Evolutionary conservation across 495 filamentous ascomycete species (phyloP), one percentile per base, ranked within the genome.

Genomic region (Aspergillus kassunensis): DNA sequence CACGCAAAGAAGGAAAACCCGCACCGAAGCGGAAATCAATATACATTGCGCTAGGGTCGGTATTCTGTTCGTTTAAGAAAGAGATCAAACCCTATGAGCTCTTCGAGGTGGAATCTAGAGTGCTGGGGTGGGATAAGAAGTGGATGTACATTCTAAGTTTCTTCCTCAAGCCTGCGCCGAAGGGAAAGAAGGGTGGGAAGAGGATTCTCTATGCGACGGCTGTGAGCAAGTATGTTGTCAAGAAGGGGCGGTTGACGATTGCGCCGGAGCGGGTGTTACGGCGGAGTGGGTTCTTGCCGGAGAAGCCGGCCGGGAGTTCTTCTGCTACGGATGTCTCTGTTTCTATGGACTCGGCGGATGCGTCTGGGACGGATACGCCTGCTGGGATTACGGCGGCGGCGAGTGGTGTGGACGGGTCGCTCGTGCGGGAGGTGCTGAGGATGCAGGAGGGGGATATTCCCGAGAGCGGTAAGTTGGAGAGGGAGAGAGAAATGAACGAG

Each of bases 211-310:
- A 86, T 54, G 91, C 91, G 1, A 86, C 83, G 3, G 86, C 81
- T 4, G 58, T 97, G 12, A 85, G 82, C 57, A 92, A 95, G 72
- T 97, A 95, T 62, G 91, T 95, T 2, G 85, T 90, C 60, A 97
- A 97, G 73, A 81, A 88, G 60, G 91, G 91, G 0, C 74, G 93
- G 15, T 70, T 91, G 55, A 98, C 92, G 6, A 80, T 97, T 6
- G 79, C 89, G 31, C 90, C 92, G 6, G 90, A 92, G 65, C 71
- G 87, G 25, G 76, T 93, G 11, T 72, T 97, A 12, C 70, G 78
- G 39, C 78, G 84, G 33, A 81, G 80, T 31, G 81, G 82, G 9
- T 69, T 96, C 61, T 70, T 97, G 16, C 70, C 74, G 13, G 47
- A 59, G 9, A 56, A 58, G n/a, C 64, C 65, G 23, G 62, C 55